A percentile compares a stretch with the other conserved stretches of the same genome.
phyloP scores from a whole-genome alignment of 176 grass and related monocot genomes.

The Avena eriantha region DNA sequence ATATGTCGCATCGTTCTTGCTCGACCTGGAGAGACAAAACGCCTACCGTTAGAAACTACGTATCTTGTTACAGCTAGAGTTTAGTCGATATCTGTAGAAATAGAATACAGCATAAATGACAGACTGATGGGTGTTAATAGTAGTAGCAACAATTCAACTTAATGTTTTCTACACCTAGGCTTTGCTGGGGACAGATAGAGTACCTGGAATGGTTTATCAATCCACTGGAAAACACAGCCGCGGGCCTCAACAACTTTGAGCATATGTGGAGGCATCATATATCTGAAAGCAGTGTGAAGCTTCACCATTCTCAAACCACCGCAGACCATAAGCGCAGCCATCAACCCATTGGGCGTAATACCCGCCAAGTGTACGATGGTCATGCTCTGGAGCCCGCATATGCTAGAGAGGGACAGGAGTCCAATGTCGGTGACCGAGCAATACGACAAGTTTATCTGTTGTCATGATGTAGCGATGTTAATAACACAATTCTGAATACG shows the following conservation, averaged over 20 bases:
- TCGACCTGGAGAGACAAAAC: constrained; percentile 51
- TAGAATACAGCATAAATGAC: not conserved
- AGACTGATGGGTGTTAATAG: not conserved
- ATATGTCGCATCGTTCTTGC: constrained; percentile 70
- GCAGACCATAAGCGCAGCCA: constrained; percentile 67
- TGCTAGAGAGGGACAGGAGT: constrained; percentile 77
- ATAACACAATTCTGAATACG: not conserved
- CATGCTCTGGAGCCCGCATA: constrained; percentile 74
- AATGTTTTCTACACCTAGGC: not conserved
- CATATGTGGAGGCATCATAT: constrained; percentile 62
- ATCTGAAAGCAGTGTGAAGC: constrained; percentile 71
- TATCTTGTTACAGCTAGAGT: not conserved
- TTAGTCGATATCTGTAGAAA: not conserved
- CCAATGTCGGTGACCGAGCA: constrained; percentile 84
- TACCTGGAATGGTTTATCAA: constrained; percentile 86
- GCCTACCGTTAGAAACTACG: constrained; percentile 8
- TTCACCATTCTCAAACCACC: constrained; percentile 77
- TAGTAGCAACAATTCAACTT: not conserved
- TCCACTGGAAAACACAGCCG: constrained; percentile 78
- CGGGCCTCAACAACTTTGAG: constrained; percentile 60
- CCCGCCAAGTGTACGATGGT: constrained; percentile 74
- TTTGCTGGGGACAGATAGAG: not conserved
- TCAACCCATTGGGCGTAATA: constrained; percentile 72
- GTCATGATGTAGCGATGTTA: not conserved
- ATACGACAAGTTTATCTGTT: constrained; percentile 93